Evolutionary conservation across 2,329 filamentous ascomycete genomes (phyloP).

Genomic region (Cercospora sesami): DNA sequence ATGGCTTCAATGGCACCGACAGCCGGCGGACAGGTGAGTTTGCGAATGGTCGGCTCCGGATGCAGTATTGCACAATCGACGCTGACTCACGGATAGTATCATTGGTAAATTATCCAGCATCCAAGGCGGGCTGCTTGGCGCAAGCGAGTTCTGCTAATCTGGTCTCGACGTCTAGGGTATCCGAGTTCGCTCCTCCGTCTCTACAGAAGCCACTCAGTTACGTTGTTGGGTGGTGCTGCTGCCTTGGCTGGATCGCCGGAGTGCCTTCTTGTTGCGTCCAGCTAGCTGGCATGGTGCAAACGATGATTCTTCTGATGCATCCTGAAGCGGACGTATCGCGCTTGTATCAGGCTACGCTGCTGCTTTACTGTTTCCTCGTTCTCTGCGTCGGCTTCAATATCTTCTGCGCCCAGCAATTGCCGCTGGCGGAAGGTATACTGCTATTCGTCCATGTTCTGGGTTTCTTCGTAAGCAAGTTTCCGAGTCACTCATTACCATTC

Average conservation of each 20-base stretch:
- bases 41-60: neutral
- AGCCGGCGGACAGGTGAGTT: constrained; percentile 23
- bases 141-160: neutral
- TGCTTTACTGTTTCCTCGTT: constrained; percentile 37
- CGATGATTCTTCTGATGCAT: constrained; percentile 36
- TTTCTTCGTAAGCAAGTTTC: constrained; percentile 40
- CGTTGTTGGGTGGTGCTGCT: constrained; percentile 47
- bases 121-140: neutral
- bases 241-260: constrained; percentile 38
- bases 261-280: constrained; percentile 36
- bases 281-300: constrained; percentile 36
- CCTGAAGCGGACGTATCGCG: constrained; percentile 29
- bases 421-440: constrained; percentile 40
- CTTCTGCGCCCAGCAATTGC: constrained; percentile 38
- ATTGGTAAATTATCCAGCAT: constrained; percentile 24
- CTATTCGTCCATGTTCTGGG: constrained; percentile 46
- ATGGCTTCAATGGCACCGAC: constrained; percentile 39
- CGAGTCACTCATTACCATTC: neutral
- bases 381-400: constrained; percentile 41
- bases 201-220: constrained; percentile 49
- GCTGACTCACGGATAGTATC: constrained; percentile 28
- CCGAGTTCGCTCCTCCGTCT: constrained; percentile 45
- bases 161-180: constrained; percentile 34
- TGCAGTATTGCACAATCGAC: neutral
- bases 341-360: constrained; percentile 37